These are phyloP conservation scores for Backusella mclennaniae DNA, from an alignment of 192 early-diverging fungal species.

Conservation along the genomic window DNA sequence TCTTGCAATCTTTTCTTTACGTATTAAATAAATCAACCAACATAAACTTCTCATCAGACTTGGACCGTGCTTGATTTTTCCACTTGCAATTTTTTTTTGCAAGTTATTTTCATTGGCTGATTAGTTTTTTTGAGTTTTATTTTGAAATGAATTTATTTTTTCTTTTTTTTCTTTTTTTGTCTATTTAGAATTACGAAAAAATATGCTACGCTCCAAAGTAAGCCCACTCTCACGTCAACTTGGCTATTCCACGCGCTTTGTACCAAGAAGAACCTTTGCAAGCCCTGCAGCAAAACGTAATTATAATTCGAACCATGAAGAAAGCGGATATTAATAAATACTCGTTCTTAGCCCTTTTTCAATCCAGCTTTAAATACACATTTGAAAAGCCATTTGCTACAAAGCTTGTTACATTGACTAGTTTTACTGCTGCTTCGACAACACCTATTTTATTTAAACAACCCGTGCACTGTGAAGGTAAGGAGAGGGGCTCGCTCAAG, in stretches of 20 bases:
- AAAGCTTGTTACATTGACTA: background rate
- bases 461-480: constrained; percentile 20
- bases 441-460: constrained; percentile 6
- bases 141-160: background rate
- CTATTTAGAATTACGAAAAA: background rate
- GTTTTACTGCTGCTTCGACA: background rate
- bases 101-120: too few species aligned
- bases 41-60: too few species aligned
- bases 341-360: background rate
- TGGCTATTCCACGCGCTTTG: background rate
- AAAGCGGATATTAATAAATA: background rate
- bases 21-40: too few species aligned
- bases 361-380: background rate
- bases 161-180: background rate
- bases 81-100: too few species aligned
- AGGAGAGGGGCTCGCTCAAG: background rate
- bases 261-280: background rate
- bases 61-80: too few species aligned
- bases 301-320: background rate
- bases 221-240: background rate
- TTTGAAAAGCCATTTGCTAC: background rate
- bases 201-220: background rate
- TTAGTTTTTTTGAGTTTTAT: too few species aligned
- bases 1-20: too few species aligned
- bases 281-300: background rate